Evolutionary conservation across 352 stramenopile species (phyloP), one percentile per base, ranked within the genome.

Genomic region (Phytophthora pinifolia): DNA sequence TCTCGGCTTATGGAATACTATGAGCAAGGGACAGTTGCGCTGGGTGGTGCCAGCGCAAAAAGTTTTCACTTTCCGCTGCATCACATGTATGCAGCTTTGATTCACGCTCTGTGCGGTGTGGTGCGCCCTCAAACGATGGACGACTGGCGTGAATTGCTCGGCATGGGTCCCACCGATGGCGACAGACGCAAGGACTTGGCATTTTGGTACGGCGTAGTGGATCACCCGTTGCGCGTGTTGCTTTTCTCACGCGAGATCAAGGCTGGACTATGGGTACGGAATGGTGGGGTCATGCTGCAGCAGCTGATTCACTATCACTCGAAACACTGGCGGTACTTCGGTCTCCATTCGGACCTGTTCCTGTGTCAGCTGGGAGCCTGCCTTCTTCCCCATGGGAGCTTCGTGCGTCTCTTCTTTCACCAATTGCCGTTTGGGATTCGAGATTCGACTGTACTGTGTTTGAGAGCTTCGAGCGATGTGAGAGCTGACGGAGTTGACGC

Each of bases 301-400:
- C 83, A 93, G 43, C 62, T 93, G 20, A 73, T 80, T 17, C 83
- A 93, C 48, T 93, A 91, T 44, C 77, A 87, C 60, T 86, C 80
- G 8, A 89, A 88, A 50, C 80, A 93, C 39, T 93, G 83, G 83
- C 72, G 83, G 9, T 89, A 77, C 50, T 86, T 76, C 43, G 83
- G 83, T 12, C 70, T 93, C 9, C 77, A 91, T 46, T 80, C 72
- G 2, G 83, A 93, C 50, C 34, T 91, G 35, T 93, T 88, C 27
- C 30, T 90, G 2, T 78, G 70, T 20, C 83, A 93, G 34, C 29
- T 91, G 6, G 75, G 67, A 15, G 74, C 79, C 3, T 56, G 76
- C 13, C 27, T 85, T 32, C 67, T 88, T 18, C 79, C 80, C 2
- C 59, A 62, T 18, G 79, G 76, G n/a, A 70, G 54, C 29, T 79